Conservation (phyloP, 768 basidiomycete genomes). For the Collybia mongolica region DNA sequence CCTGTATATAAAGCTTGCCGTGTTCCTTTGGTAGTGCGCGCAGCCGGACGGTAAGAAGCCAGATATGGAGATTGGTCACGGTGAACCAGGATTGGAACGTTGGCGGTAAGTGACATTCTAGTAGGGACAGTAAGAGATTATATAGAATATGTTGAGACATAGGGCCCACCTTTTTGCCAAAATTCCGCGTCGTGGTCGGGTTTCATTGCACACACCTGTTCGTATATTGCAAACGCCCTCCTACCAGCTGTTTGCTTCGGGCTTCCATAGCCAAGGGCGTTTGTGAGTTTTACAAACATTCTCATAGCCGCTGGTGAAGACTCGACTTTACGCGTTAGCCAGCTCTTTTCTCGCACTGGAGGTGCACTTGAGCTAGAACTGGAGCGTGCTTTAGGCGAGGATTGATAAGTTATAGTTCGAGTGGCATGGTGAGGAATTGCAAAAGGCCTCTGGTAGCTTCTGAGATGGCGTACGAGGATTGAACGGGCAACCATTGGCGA, state of each 20-base stretch:
- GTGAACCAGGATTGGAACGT: slow-evolving; percentile 99
- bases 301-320: slow-evolving; percentile 44
- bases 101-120: slow-evolving; percentile 83
- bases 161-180: slow-evolving; percentile 62
- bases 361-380: not conserved
- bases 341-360: slow-evolving; percentile 32
- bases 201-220: slow-evolving; percentile 49
- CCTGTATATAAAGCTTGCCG: slow-evolving; percentile 72
- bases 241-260: slow-evolving; percentile 60
- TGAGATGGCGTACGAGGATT: slow-evolving; percentile 10
- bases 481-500: slow-evolving; percentile 16
- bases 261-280: slow-evolving; percentile 57
- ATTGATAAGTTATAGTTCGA: not conserved
- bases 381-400: not conserved
- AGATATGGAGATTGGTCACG: slow-evolving; percentile 87
- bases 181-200: slow-evolving; percentile 61
- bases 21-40: slow-evolving; percentile 74
- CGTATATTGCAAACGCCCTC: slow-evolving; percentile 58
- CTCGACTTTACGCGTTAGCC: slow-evolving; percentile 57
- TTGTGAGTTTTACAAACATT: slow-evolving; percentile 47
- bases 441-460: slow-evolving; percentile 3
- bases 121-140: not conserved
- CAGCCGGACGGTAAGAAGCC: slow-evolving; percentile 86
- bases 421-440: not conserved
- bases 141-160: slow-evolving; percentile 1